phyloP scores from a whole-genome alignment of 139 green algal species.

The Coccomyxa sp. region DNA sequence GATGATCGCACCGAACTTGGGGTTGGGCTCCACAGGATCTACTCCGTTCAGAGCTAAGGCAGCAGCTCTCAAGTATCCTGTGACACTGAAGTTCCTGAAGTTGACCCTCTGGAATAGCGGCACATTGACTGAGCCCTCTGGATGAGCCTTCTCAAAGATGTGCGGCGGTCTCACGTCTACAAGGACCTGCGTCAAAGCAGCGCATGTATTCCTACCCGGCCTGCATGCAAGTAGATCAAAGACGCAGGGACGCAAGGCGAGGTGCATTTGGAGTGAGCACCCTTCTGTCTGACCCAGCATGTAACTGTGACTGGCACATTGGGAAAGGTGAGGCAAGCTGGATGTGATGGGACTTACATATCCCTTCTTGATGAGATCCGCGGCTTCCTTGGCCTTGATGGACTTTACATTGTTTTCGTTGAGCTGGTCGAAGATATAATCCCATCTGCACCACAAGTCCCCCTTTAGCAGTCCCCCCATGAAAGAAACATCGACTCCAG shows the following conservation, averaged over 20 bases:
- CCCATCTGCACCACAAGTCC: background rate
- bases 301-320: too few species aligned
- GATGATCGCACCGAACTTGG: constrained; percentile 16
- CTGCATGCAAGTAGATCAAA: background rate
- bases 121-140: constrained; percentile 20
- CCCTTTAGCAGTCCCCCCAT: too few species aligned
- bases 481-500: too few species aligned
- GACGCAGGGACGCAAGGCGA: too few species aligned
- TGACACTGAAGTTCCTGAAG: constrained; percentile 1
- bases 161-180: constrained; percentile 35
- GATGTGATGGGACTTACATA: background rate
- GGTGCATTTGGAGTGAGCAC: too few species aligned
- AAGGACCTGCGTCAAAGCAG: constrained; percentile 16
- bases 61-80: constrained; percentile 5
- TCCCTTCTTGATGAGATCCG: background rate
- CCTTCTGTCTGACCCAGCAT: too few species aligned
- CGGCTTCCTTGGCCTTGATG: background rate
- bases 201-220: background rate
- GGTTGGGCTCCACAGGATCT: constrained; percentile 28
- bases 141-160: constrained; percentile 21
- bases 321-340: background rate
- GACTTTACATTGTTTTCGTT: background rate
- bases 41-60: constrained; percentile 39
- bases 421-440: background rate
- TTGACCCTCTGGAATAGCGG: constrained; percentile 13